Base-by-base conservation (phyloP, 2,329 filamentous ascomycete genomes). In the Emericellopsis cladophorae region DNA sequence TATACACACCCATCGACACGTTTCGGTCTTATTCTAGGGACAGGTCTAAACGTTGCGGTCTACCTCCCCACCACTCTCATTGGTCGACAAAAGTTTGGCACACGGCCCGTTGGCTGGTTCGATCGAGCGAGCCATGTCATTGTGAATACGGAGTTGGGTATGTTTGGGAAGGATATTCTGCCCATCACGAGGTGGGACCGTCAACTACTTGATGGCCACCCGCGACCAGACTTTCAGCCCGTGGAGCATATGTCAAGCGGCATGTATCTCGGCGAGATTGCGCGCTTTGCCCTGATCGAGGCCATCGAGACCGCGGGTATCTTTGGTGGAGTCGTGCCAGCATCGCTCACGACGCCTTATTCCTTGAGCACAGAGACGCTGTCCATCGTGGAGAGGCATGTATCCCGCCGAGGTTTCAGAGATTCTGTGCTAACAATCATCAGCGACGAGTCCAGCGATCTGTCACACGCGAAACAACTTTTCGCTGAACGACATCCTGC, bases 261-360 rank as follows among this genome's bases (percentile, higher is more conserved):
- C 31, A 76, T 72, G 50, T 83, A 84, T 51, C 59, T 84, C 3
- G 79, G 79, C 37, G 79, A 84, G 55, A 70, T 83, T 37, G 74
- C 68, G 48, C 67, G 79, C 15, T 56, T 76, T 11, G 66, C 69
- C 0, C 59, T 81, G 35, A 46, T 79, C 18, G 78, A 82, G 45
- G 76, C 75, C 0, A 68, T 81, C 37, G 58, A 68, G 42, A 66
- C 62, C 0, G 65, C 69, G 0, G 73, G 68, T 0, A 48, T 79
- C 1, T 65, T 81, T 37, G 74, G 72, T 2, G 76, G 76, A 9
- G 54, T 72, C 5, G 56, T 79, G 9, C 76, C 78, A 10, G 56
- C 67, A 3, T 74, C 68, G 2, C 54, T 81, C 36, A 53, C 56
- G 29, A 56, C 60, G 31, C 65, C 65, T 1, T 81, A 81, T 51